Conservation (phyloP, 1,284 basidiomycete species). For the Apiotrichum gamsii region DNA sequence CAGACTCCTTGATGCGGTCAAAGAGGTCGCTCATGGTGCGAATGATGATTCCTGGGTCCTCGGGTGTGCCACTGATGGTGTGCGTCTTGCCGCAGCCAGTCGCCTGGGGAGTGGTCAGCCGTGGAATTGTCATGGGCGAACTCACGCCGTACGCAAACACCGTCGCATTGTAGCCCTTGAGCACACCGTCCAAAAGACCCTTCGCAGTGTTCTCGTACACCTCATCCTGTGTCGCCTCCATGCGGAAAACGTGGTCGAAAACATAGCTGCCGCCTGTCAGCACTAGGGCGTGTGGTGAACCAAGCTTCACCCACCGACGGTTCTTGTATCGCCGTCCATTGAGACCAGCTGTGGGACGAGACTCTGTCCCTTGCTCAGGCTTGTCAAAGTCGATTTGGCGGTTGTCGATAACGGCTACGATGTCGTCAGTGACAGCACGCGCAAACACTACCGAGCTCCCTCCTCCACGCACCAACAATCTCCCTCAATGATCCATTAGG, state of each 20-base stretch:
- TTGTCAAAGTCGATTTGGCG: conserved; percentile 82
- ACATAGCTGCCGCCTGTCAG: conserved; percentile 65
- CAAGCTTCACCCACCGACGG: conserved; percentile 49
- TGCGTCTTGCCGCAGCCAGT: conserved; percentile 98
- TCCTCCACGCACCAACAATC: conserved; percentile 47
- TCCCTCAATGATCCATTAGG: conserved; percentile 37
- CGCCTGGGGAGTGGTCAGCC: conserved; percentile 55
- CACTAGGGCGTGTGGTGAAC: not conserved
- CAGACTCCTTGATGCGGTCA: conserved; percentile 73
- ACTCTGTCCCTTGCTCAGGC: conserved; percentile 71
- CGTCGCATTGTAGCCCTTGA: conserved; percentile 94
- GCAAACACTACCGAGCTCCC: too few species aligned
- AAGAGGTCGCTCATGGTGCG: conserved; percentile 95
- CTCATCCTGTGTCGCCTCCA: conserved; percentile 69
- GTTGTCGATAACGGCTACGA: conserved; percentile 49
- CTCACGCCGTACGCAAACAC: conserved; percentile 95
- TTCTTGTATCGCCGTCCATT: conserved; percentile 84
- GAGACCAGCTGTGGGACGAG: too few species aligned
- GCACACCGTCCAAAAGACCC: conserved; percentile 69
- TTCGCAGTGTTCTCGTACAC: conserved; percentile 79
- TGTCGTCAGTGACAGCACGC: conserved; percentile 1
- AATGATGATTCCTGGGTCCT: conserved; percentile 86
- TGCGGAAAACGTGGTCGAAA: conserved; percentile 85
- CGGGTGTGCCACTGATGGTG: conserved; percentile 84
- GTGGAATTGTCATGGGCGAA: conserved; percentile 18